Conservation (phyloP, 495 filamentous ascomycete genomes). For the Podospora pseudopauciseta region DNA sequence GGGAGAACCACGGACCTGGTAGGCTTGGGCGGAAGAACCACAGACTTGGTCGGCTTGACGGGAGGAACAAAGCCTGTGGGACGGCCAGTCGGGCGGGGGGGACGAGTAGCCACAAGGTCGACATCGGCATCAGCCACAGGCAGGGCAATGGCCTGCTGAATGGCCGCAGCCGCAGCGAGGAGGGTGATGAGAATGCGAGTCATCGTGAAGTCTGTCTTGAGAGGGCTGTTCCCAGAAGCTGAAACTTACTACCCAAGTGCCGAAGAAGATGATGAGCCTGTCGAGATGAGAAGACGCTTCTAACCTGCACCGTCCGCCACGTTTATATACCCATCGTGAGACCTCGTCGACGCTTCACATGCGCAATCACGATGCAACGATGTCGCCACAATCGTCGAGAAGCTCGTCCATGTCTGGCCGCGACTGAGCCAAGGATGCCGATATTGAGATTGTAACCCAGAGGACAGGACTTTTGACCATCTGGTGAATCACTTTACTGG, state of each 20-base stretch:
- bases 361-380: background rate
- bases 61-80: conserved; percentile 4
- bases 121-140: conserved; percentile 19
- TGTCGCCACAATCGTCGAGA: background rate
- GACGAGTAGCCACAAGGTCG: conserved; percentile 2
- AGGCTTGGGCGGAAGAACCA: background rate
- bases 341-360: background rate
- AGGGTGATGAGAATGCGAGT: conserved; percentile 21
- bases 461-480: background rate
- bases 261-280: background rate
- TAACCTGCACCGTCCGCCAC: background rate
- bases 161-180: conserved; percentile 20
- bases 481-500: background rate
- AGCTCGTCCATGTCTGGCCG: background rate
- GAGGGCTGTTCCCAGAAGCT: background rate
- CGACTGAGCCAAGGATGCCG: conserved; percentile 9
- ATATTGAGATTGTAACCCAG: conserved; percentile 8
- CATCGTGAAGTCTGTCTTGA: conserved; percentile 13
- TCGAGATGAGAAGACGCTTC: background rate
- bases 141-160: conserved; percentile 16
- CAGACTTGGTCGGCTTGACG: background rate
- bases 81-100: conserved; percentile 8
- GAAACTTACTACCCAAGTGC: background rate
- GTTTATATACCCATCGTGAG: background rate
- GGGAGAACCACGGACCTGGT: background rate